A percentile compares a stretch with the other conserved stretches of the same genome.
Evolutionary conservation across 805 yeast genomes (phyloP).

Genomic region (Brettanomyces sp.): DNA sequence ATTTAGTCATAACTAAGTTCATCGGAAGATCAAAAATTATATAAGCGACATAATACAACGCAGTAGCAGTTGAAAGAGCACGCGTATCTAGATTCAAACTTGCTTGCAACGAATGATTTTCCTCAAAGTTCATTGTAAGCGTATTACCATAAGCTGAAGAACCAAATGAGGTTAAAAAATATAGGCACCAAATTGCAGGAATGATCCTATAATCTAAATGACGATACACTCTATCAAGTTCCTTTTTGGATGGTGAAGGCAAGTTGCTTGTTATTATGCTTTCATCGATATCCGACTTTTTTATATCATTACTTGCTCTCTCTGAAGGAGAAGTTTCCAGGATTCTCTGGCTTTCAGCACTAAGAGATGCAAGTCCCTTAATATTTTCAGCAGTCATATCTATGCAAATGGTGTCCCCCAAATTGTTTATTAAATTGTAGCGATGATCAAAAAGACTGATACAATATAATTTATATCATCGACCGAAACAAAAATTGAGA

Average conservation of each 20-base stretch:
- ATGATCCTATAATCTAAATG: conserved; percentile 63
- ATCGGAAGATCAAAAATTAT: conserved; percentile 82
- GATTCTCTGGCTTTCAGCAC: not conserved
- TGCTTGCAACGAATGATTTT: conserved; percentile 52
- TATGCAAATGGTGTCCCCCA: too few relatives aligned
- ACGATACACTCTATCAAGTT: conserved; percentile 46
- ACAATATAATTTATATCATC: too few relatives aligned
- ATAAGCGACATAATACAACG: conserved; percentile 74
- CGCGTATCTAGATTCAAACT: conserved; percentile 43
- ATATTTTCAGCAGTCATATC: too few relatives aligned
- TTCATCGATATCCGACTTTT: too few relatives aligned
- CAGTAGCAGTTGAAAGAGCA: conserved; percentile 65
- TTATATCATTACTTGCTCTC: too few relatives aligned
- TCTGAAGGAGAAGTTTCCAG: not conserved
- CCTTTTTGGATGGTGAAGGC: conserved; percentile 16
- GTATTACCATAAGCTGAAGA: conserved; percentile 69
- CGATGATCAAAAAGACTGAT: too few relatives aligned
- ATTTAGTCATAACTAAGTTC: conserved; percentile 75
- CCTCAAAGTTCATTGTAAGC: conserved; percentile 62
- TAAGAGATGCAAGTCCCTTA: not conserved
- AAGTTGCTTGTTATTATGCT: too few relatives aligned
- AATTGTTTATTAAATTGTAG: too few relatives aligned
- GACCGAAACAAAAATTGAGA: too few relatives aligned
- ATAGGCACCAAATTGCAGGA: conserved; percentile 75
- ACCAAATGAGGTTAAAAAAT: conserved; percentile 74